These are phyloP conservation scores for Aspergillus neotritici DNA, from an alignment of 2,329 filamentous ascomycete genomes.

Conservation along the genomic window DNA sequence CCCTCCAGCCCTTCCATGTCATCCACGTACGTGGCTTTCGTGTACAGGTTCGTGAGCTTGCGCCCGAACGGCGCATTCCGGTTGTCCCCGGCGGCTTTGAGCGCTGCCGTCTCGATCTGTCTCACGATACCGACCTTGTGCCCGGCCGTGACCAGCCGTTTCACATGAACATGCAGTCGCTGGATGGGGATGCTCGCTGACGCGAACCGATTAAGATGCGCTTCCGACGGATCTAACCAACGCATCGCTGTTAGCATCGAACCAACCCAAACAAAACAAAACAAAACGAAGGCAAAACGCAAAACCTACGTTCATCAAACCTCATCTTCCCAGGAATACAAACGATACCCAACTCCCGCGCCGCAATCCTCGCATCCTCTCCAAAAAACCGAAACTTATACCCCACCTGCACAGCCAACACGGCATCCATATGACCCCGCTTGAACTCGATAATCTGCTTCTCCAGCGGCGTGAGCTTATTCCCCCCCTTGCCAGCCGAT, in stretches of 20 bases:
- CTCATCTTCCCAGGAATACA: slow-evolving; percentile 94
- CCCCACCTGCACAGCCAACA: slow-evolving; percentile 89
- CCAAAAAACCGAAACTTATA: slow-evolving; percentile 98
- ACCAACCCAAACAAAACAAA: background rate
- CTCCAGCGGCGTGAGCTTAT: slow-evolving; percentile 91
- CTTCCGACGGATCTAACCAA: slow-evolving; percentile 68
- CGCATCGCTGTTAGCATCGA: background rate
- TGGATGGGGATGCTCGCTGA: slow-evolving; percentile 94
- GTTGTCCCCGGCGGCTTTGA: slow-evolving; percentile 94
- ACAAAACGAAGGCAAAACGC: background rate
- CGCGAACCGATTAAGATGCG: slow-evolving; percentile 85
- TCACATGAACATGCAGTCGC: slow-evolving; percentile 85
- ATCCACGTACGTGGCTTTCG: slow-evolving; percentile 95
- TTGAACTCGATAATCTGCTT: slow-evolving; percentile 93
- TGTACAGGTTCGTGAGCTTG: slow-evolving; percentile 93
- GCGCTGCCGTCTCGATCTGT: slow-evolving; percentile 87
- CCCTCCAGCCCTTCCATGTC: slow-evolving; percentile 74
- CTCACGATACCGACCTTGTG: slow-evolving; percentile 94
- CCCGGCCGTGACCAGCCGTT: slow-evolving; percentile 82
- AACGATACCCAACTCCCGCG: slow-evolving; percentile 87
- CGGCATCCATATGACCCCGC: slow-evolving; percentile 77
- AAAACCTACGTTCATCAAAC: slow-evolving; percentile 72
- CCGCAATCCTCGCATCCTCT: slow-evolving; percentile 82
- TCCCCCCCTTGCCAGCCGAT: slow-evolving; percentile 62
- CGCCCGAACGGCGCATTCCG: slow-evolving; percentile 85